Evolutionary conservation across 768 basidiomycete genomes (phyloP).

Genomic region (Cystofilobasidium capitatum): DNA sequence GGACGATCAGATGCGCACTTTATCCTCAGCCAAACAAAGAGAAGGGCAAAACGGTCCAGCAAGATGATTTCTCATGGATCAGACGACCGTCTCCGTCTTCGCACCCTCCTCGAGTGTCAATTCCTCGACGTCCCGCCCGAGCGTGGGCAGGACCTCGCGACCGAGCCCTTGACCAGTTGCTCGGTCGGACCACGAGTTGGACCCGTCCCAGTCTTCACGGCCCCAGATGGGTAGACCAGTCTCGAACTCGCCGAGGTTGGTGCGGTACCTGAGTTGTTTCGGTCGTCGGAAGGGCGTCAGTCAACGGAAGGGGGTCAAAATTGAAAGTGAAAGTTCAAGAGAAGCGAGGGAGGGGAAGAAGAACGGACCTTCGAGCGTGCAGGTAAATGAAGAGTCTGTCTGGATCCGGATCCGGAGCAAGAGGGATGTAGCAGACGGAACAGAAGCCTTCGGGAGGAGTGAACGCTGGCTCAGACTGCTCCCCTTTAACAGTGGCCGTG

Average conservation of each 20-base stretch:
- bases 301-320: not conserved
- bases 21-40: no score
- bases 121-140: no score
- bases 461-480: not conserved
- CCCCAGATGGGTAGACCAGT: constrained; percentile 89
- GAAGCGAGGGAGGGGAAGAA: constrained; percentile 42
- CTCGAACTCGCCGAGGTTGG: constrained; percentile 69
- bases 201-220: constrained; percentile 39
- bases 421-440: constrained; percentile 78
- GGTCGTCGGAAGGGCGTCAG: not conserved
- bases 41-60: no score
- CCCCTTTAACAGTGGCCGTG: not conserved
- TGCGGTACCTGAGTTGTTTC: constrained; percentile 45
- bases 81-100: no score
- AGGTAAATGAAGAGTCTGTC: constrained; percentile 90
- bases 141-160: not conserved
- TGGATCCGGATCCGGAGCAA: constrained; percentile 86
- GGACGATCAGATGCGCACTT: no score
- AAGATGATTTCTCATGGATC: no score
- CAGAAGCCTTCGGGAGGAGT: constrained; percentile 51
- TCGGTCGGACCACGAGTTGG: constrained; percentile 16
- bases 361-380: constrained; percentile 57
- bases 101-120: no score
- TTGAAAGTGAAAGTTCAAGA: constrained; percentile 32
- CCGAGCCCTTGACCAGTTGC: constrained; percentile 19